phyloP scores from a whole-genome alignment of 2,329 filamentous ascomycete genomes.

The Curvularia lunata region DNA sequence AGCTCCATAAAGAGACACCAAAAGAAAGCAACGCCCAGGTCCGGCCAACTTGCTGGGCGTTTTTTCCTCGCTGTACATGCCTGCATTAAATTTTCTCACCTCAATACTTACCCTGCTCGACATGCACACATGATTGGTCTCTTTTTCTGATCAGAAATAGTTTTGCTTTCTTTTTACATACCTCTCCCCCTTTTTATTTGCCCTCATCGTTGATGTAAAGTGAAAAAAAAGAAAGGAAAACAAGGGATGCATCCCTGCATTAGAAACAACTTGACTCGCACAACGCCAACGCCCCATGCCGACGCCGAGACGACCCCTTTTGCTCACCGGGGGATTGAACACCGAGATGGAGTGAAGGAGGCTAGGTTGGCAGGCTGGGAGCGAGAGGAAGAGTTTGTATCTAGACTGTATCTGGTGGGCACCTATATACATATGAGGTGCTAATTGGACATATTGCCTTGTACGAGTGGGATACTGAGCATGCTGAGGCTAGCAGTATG shows the following conservation, averaged over 20 bases:
- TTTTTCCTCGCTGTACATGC: not conserved
- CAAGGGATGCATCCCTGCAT: not conserved
- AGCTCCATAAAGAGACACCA: not conserved
- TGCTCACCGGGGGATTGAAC: not conserved
- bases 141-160: not conserved
- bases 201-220: not conserved
- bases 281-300: not conserved
- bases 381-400: no score
- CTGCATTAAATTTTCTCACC: not conserved
- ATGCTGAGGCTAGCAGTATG: no score
- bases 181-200: not conserved
- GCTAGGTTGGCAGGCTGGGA: not conserved
- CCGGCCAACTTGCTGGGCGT: not conserved
- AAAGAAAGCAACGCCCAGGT: no score
- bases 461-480: no score
- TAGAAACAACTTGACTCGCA: not conserved
- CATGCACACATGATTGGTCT: not conserved
- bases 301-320: not conserved
- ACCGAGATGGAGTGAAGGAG: not conserved
- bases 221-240: not conserved
- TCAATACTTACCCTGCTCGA: not conserved
- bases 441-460: no score
- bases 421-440: no score
- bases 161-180: not conserved
- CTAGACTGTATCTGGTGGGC: no score